Base-by-base conservation (phyloP, 768 basidiomycete genomes). In the Mycena polygramma region DNA sequence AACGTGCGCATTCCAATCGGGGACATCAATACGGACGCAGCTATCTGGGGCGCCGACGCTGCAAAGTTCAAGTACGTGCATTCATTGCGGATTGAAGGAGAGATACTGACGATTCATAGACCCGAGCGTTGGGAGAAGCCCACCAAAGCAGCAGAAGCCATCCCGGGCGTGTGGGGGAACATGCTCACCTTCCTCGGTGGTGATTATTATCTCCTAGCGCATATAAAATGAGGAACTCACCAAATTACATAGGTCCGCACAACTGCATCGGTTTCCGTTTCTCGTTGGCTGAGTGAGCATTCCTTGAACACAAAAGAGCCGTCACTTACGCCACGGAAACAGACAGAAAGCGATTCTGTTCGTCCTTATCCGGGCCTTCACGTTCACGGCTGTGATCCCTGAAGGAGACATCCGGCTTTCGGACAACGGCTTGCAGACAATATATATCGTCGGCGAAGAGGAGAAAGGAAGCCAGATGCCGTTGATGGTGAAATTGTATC, bases 41-140 rank as follows among this genome's bases (percentile, higher is more conserved):
- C 39, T 11, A 15, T 73, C 15, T 73, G 79, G 77, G 81, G 81
- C 7, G 66, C 69, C 10, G 81, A 82, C 39, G 79, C 80, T 0
- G 35, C 41, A 11, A 74, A 77, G 45, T 82, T 81, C 77, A 76
- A 66, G 79, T 84, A 24, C 55, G 30, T 24, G 14, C 37, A 9
- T n/a, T n/a, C n/a, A n/a, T 26, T 43, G 41, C 26, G 41, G 19
- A 39, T 41, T 39, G 1, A 26, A 45, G 41, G 20, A 24, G n/a
- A 17, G 19, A 43, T 37, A 39, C 11, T 30, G 5, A 30, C 20
- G n/a, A 13, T 22, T 2, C 19, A 24, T 69, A 87, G 85, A 58
- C 86, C 86, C 0, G 86, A 88, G 62, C 80, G 87, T 0, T 88
- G 87, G 87, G 66, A 70, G 4, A 81, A 86, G 60, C 76, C 74